Conservation (phyloP, 192 early-diverging fungal genomes). For the Coemansia sp. region DNA sequence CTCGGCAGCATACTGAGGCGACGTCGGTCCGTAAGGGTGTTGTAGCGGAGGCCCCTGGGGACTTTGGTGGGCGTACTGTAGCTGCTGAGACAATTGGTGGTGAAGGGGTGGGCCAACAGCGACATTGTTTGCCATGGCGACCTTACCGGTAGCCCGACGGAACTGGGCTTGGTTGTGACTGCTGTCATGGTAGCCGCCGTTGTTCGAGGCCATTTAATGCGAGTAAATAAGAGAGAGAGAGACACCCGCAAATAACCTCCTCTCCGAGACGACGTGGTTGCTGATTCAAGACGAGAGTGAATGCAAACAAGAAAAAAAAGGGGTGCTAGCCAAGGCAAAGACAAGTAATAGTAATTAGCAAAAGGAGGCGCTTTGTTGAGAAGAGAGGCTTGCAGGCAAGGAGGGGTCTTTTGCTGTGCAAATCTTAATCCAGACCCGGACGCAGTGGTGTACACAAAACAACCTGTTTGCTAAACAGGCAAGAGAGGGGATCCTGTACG, state of each 20-base stretch:
- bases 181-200: constrained; percentile 22
- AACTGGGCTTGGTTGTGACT: constrained; percentile 21
- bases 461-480: background rate
- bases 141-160: constrained; percentile 36
- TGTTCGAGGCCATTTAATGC: constrained; percentile 17
- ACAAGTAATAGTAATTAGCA: background rate
- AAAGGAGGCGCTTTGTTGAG: background rate
- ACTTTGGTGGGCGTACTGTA: constrained; percentile 7
- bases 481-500: background rate
- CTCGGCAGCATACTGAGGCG: constrained; percentile 5
- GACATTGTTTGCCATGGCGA: constrained; percentile 12
- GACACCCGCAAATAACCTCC: background rate
- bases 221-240: background rate
- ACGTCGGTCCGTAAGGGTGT: background rate
- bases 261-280: background rate
- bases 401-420: background rate
- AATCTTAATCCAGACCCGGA: background rate
- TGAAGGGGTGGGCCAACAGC: constrained; percentile 2
- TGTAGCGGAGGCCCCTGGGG: constrained; percentile 3
- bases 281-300: background rate
- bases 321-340: background rate
- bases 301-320: background rate
- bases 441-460: background rate
- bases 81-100: constrained; percentile 16
- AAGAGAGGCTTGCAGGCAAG: background rate